phyloP scores from a whole-genome alignment of 768 basidiomycete species.

The Mycena maculata region DNA sequence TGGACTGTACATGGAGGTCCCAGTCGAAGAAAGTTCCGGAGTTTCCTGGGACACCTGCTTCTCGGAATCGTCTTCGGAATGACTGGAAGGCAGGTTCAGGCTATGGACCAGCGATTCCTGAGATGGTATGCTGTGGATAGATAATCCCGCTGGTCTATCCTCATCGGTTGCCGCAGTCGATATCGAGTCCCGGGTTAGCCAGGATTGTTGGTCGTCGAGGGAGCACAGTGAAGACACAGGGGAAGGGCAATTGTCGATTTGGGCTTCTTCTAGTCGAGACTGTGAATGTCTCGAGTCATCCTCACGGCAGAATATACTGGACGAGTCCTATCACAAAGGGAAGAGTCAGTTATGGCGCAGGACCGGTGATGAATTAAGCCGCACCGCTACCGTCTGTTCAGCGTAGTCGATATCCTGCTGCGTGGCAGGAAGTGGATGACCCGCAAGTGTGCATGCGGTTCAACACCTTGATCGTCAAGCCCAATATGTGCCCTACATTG shows the following conservation, averaged over 20 bases:
- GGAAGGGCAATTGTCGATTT: neutral
- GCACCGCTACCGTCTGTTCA: neutral
- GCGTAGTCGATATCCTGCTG: neutral
- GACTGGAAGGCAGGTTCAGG: neutral
- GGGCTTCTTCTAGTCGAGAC: neutral
- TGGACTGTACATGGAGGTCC: neutral
- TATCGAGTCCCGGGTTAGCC: neutral
- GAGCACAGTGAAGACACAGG: neutral
- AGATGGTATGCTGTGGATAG: neutral
- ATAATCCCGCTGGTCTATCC: neutral
- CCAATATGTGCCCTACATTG: neutral
- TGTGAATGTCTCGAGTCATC: neutral
- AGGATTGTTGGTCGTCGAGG: conserved; percentile 3
- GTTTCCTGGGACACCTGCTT: neutral
- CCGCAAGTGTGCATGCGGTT: conserved; percentile 4
- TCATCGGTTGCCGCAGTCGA: neutral
- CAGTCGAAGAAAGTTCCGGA: neutral
- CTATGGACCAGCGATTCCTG: neutral
- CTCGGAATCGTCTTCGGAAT: neutral
- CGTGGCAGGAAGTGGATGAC: neutral
- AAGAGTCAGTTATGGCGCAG: neutral
- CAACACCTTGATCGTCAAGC: neutral
- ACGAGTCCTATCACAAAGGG: neutral
- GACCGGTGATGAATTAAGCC: neutral
- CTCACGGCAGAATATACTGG: neutral